phyloP scores from a whole-genome alignment of 2,329 filamentous ascomycete species.

The Trichoderma semiorbis region DNA sequence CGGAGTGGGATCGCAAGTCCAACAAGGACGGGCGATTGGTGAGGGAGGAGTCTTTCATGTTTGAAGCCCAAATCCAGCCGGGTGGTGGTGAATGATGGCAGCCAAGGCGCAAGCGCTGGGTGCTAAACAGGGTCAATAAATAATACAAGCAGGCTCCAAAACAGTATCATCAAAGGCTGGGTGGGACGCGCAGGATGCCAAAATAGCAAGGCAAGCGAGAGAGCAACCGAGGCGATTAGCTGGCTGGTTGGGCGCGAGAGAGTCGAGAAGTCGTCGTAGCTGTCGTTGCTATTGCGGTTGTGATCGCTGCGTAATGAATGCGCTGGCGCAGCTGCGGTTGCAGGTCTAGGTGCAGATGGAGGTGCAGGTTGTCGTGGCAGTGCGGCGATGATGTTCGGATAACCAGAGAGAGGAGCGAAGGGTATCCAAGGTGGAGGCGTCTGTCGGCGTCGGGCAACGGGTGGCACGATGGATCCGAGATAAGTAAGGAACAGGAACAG shows the following conservation, averaged over 20 bases:
- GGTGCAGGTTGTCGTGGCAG: slow-evolving; percentile 11
- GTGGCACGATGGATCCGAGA: not conserved
- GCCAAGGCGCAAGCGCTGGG: slow-evolving; percentile 12
- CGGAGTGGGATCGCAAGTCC: slow-evolving; percentile 58
- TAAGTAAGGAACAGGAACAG: not conserved
- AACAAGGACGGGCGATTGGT: slow-evolving; percentile 54
- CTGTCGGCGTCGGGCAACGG: slow-evolving; percentile 1
- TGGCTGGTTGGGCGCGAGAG: not conserved
- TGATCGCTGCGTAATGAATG: not conserved
- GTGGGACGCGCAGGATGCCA: not conserved
- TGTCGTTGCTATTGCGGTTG: not conserved
- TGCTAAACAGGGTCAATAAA: slow-evolving; percentile 14
- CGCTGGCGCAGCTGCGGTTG: not conserved
- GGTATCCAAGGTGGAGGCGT: not conserved
- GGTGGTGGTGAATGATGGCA: not conserved
- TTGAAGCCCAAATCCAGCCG: slow-evolving; percentile 7
- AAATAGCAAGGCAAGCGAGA: not conserved
- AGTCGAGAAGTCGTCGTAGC: not conserved
- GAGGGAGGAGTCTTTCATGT: slow-evolving; percentile 38
- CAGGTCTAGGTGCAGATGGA: not conserved
- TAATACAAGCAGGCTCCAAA: slow-evolving; percentile 1
- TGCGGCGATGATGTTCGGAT: slow-evolving; percentile 10
- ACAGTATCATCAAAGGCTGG: slow-evolving; percentile 6
- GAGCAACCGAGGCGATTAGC: not conserved
- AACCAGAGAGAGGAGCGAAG: not conserved